A percentile compares a stretch with the other conserved stretches of the same genome.
Conservation (phyloP, 1,284 basidiomycete genomes). For the Irpex lacteus region DNA sequence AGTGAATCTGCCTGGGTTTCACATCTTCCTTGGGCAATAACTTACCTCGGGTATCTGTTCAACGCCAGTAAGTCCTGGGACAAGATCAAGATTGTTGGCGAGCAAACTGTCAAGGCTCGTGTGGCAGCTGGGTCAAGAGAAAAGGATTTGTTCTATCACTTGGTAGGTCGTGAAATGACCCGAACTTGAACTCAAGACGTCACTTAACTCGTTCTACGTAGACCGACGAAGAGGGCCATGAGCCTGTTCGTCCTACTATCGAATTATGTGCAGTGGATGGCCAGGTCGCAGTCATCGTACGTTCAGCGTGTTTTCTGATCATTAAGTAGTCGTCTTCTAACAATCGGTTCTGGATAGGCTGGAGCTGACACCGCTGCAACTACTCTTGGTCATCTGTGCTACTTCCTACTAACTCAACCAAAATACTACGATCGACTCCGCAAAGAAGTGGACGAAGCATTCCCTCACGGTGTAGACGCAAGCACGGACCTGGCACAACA, state of each 20-base stretch:
- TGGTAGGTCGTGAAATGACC: background rate
- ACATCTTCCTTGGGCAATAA: slow-evolving; percentile 15
- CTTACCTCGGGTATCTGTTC: slow-evolving; percentile 6
- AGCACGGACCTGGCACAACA: slow-evolving; percentile 10
- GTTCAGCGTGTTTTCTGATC: background rate
- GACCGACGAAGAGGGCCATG: slow-evolving; percentile 15
- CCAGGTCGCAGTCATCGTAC: slow-evolving; percentile 15
- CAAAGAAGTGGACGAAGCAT: slow-evolving; percentile 13
- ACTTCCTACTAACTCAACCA: slow-evolving; percentile 16
- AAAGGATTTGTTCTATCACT: slow-evolving; percentile 12
- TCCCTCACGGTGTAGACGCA: slow-evolving; percentile 12
- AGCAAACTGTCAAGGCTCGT: slow-evolving; percentile 6
- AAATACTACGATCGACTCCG: slow-evolving; percentile 12
- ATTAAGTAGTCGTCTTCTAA: no score
- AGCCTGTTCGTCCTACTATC: slow-evolving; percentile 6
- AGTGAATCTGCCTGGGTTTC: slow-evolving; percentile 13
- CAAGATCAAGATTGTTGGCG: slow-evolving; percentile 11
- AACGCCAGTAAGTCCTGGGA: slow-evolving; percentile 9
- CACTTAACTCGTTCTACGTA: background rate
- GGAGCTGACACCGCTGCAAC: slow-evolving; percentile 19
- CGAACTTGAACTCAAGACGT: background rate
- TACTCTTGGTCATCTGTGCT: slow-evolving; percentile 14
- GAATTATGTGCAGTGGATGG: slow-evolving; percentile 12
- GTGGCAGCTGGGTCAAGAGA: slow-evolving; percentile 6
- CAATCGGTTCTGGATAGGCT: background rate